A percentile compares a stretch with the other conserved stretches of the same genome.
Evolutionary conservation across 1,284 basidiomycete genomes (phyloP).

Genomic region (Moesziomyces sp.): DNA sequence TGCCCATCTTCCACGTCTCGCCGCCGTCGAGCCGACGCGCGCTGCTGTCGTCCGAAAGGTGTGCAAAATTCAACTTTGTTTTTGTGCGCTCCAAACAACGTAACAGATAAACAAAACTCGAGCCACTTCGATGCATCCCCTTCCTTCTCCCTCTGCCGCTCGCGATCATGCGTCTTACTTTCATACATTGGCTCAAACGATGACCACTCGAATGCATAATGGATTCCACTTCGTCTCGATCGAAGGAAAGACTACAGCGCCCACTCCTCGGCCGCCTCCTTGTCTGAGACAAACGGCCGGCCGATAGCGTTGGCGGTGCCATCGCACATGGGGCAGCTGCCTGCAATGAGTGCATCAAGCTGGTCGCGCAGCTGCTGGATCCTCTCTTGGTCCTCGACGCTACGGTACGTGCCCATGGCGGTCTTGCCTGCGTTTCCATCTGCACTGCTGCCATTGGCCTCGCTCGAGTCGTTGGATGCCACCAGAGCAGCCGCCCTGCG

Average conservation of each 20-base stretch:
- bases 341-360: slow-evolving; percentile 63
- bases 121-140: too few relatives aligned
- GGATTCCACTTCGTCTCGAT: too few relatives aligned
- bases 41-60: slow-evolving; percentile 8
- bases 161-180: too few relatives aligned
- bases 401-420: slow-evolving; percentile 16
- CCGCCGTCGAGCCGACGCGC: neutral
- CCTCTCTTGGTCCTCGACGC: slow-evolving; percentile 49
- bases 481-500: slow-evolving; percentile 21
- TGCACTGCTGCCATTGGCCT: slow-evolving; percentile 5
- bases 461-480: slow-evolving; percentile 7
- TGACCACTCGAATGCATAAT: too few relatives aligned
- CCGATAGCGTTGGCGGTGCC: slow-evolving; percentile 55
- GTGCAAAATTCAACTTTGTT: neutral
- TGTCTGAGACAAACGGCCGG: slow-evolving; percentile 50
- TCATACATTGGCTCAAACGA: too few relatives aligned
- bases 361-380: slow-evolving; percentile 60
- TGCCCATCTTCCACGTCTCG: slow-evolving; percentile 3
- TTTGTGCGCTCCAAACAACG: neutral
- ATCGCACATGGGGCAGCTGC: slow-evolving; percentile 61
- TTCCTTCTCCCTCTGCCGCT: too few relatives aligned
- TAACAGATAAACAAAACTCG: neutral
- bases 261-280: slow-evolving; percentile 54
- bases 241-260: slow-evolving; percentile 16
- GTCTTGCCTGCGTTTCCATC: slow-evolving; percentile 1